Evolutionary conservation across 768 basidiomycete species (phyloP), one percentile per base, ranked within the genome.

Genomic region (Mycena epipterygia): DNA sequence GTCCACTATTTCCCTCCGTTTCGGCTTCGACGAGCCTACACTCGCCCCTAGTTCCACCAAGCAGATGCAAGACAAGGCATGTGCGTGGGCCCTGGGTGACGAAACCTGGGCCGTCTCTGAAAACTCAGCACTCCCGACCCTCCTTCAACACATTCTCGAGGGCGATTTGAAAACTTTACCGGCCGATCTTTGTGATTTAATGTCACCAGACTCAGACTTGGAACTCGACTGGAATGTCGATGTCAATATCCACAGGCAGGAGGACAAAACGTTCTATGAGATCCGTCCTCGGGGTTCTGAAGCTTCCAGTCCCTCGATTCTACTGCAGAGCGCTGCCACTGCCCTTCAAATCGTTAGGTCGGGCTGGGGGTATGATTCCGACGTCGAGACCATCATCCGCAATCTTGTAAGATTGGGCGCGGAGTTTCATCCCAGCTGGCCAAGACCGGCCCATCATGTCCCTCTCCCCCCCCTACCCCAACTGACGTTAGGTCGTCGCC

Each of bases 61-160:
- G 14, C 48, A 30, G 25, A 59, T 66, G 64, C 7, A 59, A 37
- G 23, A 8, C 35, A 53, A 46, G 32, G 33, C 57, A 25, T 60
- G 57, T 48, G 57, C 21, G 23, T 70, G 69, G 64, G 41, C 42
- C 12, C n/a, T 70, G 23, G 69, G 69, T 29, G 64, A 70, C 44
- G 33, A 35, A 39, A 39, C 57, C 13, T 70, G 69, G 64, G 7
- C 29, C 27, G n/a, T 61, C 23, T 42, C 58, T 32, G 23, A 49
- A 27, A 19, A 41, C 48, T 65, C 51, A 23, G 51, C 58, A 37
- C 42, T 70, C 46, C 63, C 64, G 30, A 49, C 29, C 25, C 23
- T 70, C 63, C 58, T 65, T 33, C 32, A 56, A 21, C 51, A 59
- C 63, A 29, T 70, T 32, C 25, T 70, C 41, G 58, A 55, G 21